Evolutionary conservation across 768 basidiomycete species (phyloP).

Genomic region (Lactarius psammicola): DNA sequence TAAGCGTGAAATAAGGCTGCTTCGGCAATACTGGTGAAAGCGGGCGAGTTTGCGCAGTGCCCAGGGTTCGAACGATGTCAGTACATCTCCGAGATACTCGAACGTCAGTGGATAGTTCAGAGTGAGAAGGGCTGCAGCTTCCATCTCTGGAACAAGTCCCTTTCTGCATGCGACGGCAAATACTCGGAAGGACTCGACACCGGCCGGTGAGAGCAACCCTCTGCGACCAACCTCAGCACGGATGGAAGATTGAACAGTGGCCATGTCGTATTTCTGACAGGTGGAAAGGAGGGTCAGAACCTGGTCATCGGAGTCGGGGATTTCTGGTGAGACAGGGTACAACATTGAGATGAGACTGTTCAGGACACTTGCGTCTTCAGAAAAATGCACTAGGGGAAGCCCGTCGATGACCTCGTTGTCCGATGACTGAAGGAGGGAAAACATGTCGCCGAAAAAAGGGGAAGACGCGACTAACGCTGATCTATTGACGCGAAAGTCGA

Average conservation of each 20-base stretch:
- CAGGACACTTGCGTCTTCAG: slow-evolving; percentile 6
- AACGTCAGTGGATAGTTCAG: not conserved
- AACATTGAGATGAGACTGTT: slow-evolving; percentile 2
- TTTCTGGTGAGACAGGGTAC: not conserved
- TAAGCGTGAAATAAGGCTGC: not conserved
- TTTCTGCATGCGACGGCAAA: slow-evolving; percentile 19
- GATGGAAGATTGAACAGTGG: not conserved
- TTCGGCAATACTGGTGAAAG: not conserved
- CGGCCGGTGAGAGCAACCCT: not conserved
- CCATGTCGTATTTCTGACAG: slow-evolving; percentile 31
- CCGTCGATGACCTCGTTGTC: slow-evolving; percentile 2
- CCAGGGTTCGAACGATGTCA: not conserved
- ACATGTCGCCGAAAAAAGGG: slow-evolving; percentile 35
- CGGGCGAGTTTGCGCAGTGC: not conserved
- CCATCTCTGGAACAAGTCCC: not conserved
- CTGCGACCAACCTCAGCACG: not conserved
- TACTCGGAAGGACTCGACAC: slow-evolving; percentile 18
- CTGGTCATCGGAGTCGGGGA: not conserved
- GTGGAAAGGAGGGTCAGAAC: slow-evolving; percentile 17
- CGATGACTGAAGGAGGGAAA: slow-evolving; percentile 27
- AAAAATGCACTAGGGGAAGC: slow-evolving; percentile 7
- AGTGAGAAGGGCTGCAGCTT: too few species aligned
- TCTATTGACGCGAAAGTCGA: slow-evolving; percentile 34
- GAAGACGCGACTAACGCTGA: slow-evolving; percentile 34
- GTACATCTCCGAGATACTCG: not conserved